Evolutionary conservation across 2,329 filamentous ascomycete species (phyloP).

Genomic region (Tolypocladium nubicola): DNA sequence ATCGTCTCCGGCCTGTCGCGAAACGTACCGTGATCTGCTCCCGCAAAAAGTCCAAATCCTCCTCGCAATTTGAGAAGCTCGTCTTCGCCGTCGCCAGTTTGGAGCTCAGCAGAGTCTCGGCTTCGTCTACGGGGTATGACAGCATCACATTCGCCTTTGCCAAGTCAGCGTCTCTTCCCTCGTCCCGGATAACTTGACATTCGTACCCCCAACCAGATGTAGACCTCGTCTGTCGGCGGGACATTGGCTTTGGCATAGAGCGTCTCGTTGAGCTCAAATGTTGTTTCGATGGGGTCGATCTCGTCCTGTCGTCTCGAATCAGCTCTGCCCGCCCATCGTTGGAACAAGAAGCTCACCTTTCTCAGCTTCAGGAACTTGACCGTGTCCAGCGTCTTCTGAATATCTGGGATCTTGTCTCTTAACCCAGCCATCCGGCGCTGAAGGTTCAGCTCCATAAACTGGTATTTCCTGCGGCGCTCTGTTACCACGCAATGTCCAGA

Average conservation of each 20-base stretch:
- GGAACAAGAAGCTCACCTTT: constrained; percentile 39
- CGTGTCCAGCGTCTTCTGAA: constrained; percentile 88
- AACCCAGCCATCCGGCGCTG: constrained; percentile 72
- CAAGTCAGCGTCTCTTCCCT: not conserved
- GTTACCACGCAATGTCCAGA: constrained; percentile 1
- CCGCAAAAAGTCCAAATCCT: constrained; percentile 88
- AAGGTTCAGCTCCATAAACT: constrained; percentile 97
- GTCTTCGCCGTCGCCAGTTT: constrained; percentile 73
- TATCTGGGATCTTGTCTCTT: constrained; percentile 93
- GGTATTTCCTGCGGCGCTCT: constrained; percentile 66
- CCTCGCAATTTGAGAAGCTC: constrained; percentile 80
- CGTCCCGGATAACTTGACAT: not conserved
- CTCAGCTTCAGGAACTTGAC: constrained; percentile 74
- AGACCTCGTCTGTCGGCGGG: constrained; percentile 78
- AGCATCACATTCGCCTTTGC: constrained; percentile 89
- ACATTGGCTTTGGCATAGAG: constrained; percentile 82
- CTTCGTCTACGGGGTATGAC: constrained; percentile 83
- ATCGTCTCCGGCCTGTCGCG: constrained; percentile 2
- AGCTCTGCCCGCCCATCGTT: not conserved
- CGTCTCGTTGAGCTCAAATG: constrained; percentile 94
- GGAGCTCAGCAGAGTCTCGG: constrained; percentile 63
- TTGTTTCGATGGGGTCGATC: constrained; percentile 71
- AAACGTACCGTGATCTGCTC: constrained; percentile 84
- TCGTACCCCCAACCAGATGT: constrained; percentile 83
- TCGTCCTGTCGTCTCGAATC: constrained; percentile 25